Evolutionary conservation across 257 asterid species (phyloP), one percentile per base, ranked within the genome.

Genomic region (Striga asiatica): DNA sequence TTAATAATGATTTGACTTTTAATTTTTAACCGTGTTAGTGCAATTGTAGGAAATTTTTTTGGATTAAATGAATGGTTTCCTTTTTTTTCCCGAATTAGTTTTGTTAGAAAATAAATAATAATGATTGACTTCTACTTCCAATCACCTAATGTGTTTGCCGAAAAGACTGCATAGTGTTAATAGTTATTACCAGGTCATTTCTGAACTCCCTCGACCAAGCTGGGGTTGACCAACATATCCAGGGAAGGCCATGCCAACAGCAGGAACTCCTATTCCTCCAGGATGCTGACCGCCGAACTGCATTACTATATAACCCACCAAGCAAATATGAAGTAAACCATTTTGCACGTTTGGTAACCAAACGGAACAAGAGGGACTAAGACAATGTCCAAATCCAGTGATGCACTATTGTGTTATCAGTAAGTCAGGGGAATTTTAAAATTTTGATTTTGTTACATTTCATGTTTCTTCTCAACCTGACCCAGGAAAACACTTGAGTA

Each of bases 181-280:
- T 29, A 58, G 50, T 59, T 13, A 67, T 72, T 88, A 88, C 99
- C 99, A 92, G 28, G 99, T 92, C 99, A 92, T 92, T 71, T 92
- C 97, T 14, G 99, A 85, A 71, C 72, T 88, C 61, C 97, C 98
- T 58, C 73, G 65, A 53, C 92, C 95, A 34, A 4, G 41, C 60
- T 84, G 91, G 35, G 95, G 91, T 48, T 78, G 82, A 60, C 66
- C 93, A 65, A 92, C 94, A 72, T 92, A 92, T 71, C 97, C 99
- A 50, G 99, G 99, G 73, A 82, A 92, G 31, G 99, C 99, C 99
- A 92, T 92, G 72, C 99, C 99, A 71, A 92, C 93, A 64, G 99
- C 96, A 73, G 99, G 99, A 69, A 89, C 96, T 61, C 98, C 94
- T 11, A 92, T 76, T 46, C 99, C 96, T 25, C 99, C 84, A 16